Conservation (phyloP, 306 rosid genomes). For the Arachis stenosperma region DNA sequence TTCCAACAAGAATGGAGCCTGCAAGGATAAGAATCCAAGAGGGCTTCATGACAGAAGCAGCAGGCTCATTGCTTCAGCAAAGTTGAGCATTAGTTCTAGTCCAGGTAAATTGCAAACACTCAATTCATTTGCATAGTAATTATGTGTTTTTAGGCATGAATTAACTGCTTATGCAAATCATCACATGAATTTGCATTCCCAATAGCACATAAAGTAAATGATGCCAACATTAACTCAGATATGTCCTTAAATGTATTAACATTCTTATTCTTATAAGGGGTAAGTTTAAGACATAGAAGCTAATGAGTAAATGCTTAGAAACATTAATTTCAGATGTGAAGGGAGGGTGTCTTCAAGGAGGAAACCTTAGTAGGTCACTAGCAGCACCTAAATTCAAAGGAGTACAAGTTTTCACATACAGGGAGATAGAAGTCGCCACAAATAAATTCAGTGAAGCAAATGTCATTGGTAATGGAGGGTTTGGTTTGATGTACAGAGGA, state of each 20-base stretch:
- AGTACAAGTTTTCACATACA: constrained; percentile 88
- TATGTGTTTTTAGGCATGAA: too few species aligned
- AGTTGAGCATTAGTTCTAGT: constrained; percentile 57
- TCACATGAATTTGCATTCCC: too few species aligned
- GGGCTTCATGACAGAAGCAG: constrained; percentile 50
- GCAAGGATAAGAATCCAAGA: constrained; percentile 42
- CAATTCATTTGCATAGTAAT: neutral
- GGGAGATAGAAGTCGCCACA: constrained; percentile 80
- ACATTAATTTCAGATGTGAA: constrained; percentile 67
- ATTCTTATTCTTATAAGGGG: neutral
- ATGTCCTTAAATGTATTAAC: neutral
- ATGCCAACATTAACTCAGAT: constrained; percentile 1
- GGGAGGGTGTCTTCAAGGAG: constrained; percentile 77
- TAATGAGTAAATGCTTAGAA: constrained; percentile 26
- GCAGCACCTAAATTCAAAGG: constrained; percentile 54
- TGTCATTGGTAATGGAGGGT: constrained; percentile 47
- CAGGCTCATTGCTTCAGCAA: constrained; percentile 61
- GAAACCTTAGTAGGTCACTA: constrained; percentile 21
- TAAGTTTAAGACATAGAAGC: constrained; percentile 7
- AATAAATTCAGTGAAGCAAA: constrained; percentile 65
- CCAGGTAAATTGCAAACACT: constrained; percentile 59
- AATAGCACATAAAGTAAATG: neutral
- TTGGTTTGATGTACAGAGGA: too few species aligned
- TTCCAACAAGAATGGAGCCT: constrained; percentile 27
- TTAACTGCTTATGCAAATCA: too few species aligned